These are phyloP conservation scores for Eimeria necatrix DNA, from an alignment of 169 alveolate species.

Conservation along the genomic window DNA sequence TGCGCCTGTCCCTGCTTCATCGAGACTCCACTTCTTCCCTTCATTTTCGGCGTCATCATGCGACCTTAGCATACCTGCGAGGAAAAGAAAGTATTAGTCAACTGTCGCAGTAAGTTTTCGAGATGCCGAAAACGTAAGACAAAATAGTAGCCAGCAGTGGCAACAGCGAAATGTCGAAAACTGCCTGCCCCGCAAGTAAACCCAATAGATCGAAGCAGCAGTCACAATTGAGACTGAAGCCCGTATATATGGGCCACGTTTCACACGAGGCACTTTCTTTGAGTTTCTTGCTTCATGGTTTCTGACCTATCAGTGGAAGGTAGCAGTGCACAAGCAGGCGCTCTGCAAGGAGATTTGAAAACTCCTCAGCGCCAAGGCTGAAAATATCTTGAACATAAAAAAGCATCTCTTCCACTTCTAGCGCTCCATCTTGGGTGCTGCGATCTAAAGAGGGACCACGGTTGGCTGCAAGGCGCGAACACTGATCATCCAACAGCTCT, in stretches of 20 bases:
- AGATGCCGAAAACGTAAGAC: too few species aligned
- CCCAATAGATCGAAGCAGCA: too few species aligned
- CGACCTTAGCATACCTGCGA: conserved; percentile 28
- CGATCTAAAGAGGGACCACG: conserved; percentile 25
- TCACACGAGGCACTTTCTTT: background rate
- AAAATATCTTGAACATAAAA: conserved; percentile 77
- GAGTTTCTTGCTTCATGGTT: background rate
- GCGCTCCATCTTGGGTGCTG: conserved; percentile 21
- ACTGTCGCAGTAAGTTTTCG: too few species aligned
- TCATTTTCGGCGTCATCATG: background rate
- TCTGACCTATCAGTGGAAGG: conserved; percentile 64
- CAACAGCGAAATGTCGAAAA: background rate
- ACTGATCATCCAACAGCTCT: conserved; percentile 64
- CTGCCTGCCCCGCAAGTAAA: background rate
- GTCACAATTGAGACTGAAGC: too few species aligned
- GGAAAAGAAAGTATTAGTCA: background rate
- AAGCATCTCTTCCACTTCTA: conserved; percentile 76
- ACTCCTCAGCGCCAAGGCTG: conserved; percentile 57
- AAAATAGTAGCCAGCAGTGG: too few species aligned
- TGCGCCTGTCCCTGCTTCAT: background rate
- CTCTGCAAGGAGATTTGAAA: conserved; percentile 58
- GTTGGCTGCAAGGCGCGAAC: background rate
- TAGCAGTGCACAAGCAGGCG: conserved; percentile 71
- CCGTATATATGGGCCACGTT: background rate
- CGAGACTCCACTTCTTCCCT: background rate